These are phyloP conservation scores for Chlamydomonas applanata DNA, from an alignment of 139 green algal species.

Conservation along the genomic window DNA sequence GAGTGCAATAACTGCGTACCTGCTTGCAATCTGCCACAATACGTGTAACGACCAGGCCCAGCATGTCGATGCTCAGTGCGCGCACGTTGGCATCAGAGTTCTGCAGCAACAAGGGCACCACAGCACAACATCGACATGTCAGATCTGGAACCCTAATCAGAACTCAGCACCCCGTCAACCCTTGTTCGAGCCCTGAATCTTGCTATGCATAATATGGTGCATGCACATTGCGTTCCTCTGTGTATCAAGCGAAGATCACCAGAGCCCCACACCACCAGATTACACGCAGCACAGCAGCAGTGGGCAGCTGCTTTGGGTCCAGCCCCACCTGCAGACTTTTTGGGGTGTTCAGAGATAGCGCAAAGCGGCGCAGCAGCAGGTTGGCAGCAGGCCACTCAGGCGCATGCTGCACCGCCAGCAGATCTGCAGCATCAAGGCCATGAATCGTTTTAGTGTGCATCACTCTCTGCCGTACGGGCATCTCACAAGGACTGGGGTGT, in stretches of 20 bases:
- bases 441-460: background rate
- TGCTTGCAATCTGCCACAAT: constrained; percentile 33
- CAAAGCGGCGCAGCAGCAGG: constrained; percentile 63
- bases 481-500: too few species aligned
- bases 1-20: background rate
- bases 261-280: too few species aligned
- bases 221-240: too few species aligned
- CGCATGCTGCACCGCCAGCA: constrained; percentile 51
- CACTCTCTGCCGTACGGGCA: too few species aligned
- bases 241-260: too few species aligned
- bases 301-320: too few species aligned
- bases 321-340: constrained; percentile 16
- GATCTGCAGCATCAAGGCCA: constrained; percentile 34
- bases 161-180: too few species aligned
- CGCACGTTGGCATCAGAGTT: constrained; percentile 51
- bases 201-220: too few species aligned
- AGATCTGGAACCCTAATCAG: too few species aligned
- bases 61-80: constrained; percentile 57
- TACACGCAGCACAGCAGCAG: too few species aligned
- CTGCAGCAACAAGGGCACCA: constrained; percentile 18
- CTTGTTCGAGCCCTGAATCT: too few species aligned
- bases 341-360: constrained; percentile 36
- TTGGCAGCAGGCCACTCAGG: constrained; percentile 72
- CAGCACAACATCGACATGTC: too few species aligned
- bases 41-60: constrained; percentile 46